Base-by-base conservation (phyloP, 257 asterid genomes). In the Solanum chmielewskii region DNA sequence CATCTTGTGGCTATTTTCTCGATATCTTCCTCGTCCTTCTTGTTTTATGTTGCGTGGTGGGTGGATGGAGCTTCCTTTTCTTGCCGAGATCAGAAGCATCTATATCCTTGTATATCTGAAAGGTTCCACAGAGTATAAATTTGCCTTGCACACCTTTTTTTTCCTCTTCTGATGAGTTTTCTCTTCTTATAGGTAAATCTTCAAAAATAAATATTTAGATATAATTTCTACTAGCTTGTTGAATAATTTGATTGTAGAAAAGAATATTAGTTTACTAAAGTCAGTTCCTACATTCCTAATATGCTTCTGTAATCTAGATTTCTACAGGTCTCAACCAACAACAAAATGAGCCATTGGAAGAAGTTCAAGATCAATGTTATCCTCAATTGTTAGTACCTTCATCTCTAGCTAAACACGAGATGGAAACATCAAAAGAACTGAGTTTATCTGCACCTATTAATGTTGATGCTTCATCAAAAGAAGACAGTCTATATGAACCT, bases 321-420 rank as follows among this genome's bases (percentile, higher is more conserved):
- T 93, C 95, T 56, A 87, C 89, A 85, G 94, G 95, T 74, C 86
- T 93, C 88, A 91, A 89, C 90, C 89, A 73, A 78, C 92, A 87
- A 85, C 94, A 88, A 86, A 91, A 84, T 62, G 91, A 89, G 41
- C 90, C 90, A 88, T 49, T 49, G 39, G 84, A 86, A 92, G 92
- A 90, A 86, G 85, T 89, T 88, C 94, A 94, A 89, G 94, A 93
- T 88, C 94, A 91, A 80, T 85, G 88, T 83, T 89, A 88, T 87
- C 85, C 94, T 85, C 97, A 91, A 56, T 42, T 93, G 71, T 69
- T 91, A 80, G 88, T 87, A 83, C 89, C 94, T 59, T 86, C 94
- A 80, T 87, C 93, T 89, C 68, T 88, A 77, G 88, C 91, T 56
- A 89, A 94, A 85, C 89, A 83, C 66, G 91, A 86, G 87, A 47